These are phyloP conservation scores for Suillus spraguei DNA, from an alignment of 768 basidiomycete genomes.

Conservation along the genomic window DNA sequence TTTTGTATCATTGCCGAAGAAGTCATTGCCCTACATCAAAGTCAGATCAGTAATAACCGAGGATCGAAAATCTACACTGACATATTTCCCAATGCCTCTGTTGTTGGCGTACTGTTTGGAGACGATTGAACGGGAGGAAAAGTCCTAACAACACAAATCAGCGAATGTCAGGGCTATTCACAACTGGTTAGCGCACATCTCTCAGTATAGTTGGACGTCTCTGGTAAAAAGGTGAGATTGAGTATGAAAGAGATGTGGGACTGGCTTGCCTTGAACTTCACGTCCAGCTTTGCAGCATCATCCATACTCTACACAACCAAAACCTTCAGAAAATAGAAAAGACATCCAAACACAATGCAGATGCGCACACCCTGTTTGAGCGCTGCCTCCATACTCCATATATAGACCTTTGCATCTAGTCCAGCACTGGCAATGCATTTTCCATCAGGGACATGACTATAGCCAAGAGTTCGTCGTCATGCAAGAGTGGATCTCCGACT, in stretches of 20 bases:
- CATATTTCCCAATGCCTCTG: constrained; percentile 6
- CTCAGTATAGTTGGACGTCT: not conserved
- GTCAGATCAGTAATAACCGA: no score
- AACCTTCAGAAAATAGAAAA: no score
- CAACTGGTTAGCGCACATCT: not conserved
- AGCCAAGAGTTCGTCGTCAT: not conserved
- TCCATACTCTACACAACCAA: no score
- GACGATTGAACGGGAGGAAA: not conserved
- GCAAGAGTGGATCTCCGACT: not conserved
- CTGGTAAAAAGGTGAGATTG: not conserved
- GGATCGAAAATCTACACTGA: not conserved
- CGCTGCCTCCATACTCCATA: not conserved
- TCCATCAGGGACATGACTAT: not conserved
- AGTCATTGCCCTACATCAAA: not conserved
- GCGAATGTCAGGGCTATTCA: not conserved
- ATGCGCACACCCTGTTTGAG: not conserved
- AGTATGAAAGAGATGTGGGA: no score
- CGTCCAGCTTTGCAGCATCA: not conserved
- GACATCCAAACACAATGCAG: no score
- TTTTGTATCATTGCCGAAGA: not conserved
- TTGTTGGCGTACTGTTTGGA: constrained; percentile 20
- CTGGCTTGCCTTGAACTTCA: not conserved
- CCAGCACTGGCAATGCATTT: not conserved
- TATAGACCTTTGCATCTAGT: not conserved
- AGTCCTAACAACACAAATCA: not conserved